Evolutionary conservation across 2,329 filamentous ascomycete genomes (phyloP).

Genomic region (Parastagonospora avenae): DNA sequence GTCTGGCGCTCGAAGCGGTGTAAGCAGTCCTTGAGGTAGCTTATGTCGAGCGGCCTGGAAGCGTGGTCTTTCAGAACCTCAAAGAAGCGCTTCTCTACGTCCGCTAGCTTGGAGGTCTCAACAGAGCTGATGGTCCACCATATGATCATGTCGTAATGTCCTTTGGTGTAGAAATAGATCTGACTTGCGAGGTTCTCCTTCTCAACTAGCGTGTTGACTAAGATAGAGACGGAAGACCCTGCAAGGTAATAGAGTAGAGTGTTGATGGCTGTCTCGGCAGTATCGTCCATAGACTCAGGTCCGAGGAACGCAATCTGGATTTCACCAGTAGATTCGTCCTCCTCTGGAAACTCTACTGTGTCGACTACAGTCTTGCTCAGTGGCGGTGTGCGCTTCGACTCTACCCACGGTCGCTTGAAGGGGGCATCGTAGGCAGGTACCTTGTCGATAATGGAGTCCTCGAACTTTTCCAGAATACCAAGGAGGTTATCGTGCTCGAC

Average conservation of each 20-base stretch:
- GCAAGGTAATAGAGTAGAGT: slow-evolving; percentile 85
- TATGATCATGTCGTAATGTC: slow-evolving; percentile 80
- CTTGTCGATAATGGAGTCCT: slow-evolving; percentile 80
- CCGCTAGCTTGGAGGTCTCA: slow-evolving; percentile 79
- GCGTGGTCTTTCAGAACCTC: slow-evolving; percentile 82
- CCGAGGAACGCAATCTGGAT: slow-evolving; percentile 86
- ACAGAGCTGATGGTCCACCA: slow-evolving; percentile 87
- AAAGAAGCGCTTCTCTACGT: slow-evolving; percentile 85
- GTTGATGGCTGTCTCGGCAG: slow-evolving; percentile 70
- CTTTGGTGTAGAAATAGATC: slow-evolving; percentile 78
- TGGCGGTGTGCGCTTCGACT: slow-evolving; percentile 77
- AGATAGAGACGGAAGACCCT: slow-evolving; percentile 87
- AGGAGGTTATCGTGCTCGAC: slow-evolving; percentile 82
- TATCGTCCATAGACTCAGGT: slow-evolving; percentile 74
- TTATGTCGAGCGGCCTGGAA: slow-evolving; percentile 82
- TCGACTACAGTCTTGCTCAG: slow-evolving; percentile 75
- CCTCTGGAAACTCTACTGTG: slow-evolving; percentile 89
- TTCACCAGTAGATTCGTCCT: slow-evolving; percentile 92
- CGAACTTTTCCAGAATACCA: slow-evolving; percentile 82
- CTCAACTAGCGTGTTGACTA: slow-evolving; percentile 92
- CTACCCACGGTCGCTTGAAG: slow-evolving; percentile 89
- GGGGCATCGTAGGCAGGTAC: slow-evolving; percentile 76
- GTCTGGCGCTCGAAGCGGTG: slow-evolving; percentile 79
- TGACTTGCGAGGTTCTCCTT: slow-evolving; percentile 89
- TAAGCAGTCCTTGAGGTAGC: slow-evolving; percentile 87